A percentile compares a stretch with the other conserved stretches of the same genome.
phyloP scores from a whole-genome alignment of 805 yeast genomes.

The Lachancea thermotolerans region DNA sequence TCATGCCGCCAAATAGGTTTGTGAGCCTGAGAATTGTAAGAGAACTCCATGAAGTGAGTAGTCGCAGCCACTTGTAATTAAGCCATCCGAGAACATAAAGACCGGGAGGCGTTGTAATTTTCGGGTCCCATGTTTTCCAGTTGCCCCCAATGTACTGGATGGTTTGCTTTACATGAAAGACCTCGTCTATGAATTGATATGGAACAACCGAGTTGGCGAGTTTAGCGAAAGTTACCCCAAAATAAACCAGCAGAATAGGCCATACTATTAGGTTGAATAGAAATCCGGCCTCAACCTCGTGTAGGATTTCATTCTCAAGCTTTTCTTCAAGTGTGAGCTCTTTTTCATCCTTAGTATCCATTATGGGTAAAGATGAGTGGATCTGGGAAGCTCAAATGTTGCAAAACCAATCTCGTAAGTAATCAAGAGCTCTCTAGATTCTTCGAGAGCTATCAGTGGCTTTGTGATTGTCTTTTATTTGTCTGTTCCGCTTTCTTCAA shows the following conservation, averaged over 20 bases:
- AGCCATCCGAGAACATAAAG: constrained; percentile 49
- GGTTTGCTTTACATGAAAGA: constrained; percentile 80
- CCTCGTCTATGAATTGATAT: constrained; percentile 50
- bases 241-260: constrained; percentile 26
- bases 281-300: constrained; percentile 27
- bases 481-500: no score
- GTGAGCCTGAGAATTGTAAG: constrained; percentile 43
- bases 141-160: constrained; percentile 54
- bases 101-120: constrained; percentile 97
- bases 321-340: constrained; percentile 11
- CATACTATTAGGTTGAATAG: constrained; percentile 31
- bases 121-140: constrained; percentile 71
- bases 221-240: constrained; percentile 22
- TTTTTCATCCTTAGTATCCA: constrained; percentile 2
- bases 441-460: no score
- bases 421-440: not conserved
- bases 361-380: not conserved
- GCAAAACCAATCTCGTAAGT: not conserved
- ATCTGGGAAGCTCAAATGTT: not conserved
- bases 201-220: constrained; percentile 28
- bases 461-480: no score
- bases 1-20: constrained; percentile 60
- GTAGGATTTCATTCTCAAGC: constrained; percentile 16
- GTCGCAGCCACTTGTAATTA: constrained; percentile 23
- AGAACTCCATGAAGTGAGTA: constrained; percentile 22